A percentile compares a stretch with the other conserved stretches of the same genome.
These are phyloP conservation scores for Phytopythium montanum DNA, from an alignment of 352 stramenopile species.

Conservation along the genomic window DNA sequence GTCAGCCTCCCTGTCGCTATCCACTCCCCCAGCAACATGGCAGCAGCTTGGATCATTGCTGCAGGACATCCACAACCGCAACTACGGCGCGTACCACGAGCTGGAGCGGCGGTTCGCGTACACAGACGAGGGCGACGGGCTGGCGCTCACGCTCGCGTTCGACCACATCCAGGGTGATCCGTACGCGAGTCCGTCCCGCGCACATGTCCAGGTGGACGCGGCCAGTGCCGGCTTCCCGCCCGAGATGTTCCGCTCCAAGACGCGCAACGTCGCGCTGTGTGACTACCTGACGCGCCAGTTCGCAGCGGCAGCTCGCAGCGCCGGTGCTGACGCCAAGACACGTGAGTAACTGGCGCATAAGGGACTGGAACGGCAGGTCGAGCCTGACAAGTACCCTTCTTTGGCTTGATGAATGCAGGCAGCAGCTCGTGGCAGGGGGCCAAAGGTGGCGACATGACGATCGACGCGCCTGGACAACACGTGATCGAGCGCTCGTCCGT, in stretches of 20 bases:
- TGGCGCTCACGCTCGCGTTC: slow-evolving; percentile 86
- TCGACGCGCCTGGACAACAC: slow-evolving; percentile 91
- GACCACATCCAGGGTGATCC: slow-evolving; percentile 94
- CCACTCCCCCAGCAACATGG: slow-evolving; percentile 33
- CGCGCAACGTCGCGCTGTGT: slow-evolving; percentile 80
- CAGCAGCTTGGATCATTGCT: slow-evolving; percentile 40
- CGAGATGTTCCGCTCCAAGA: slow-evolving; percentile 72
- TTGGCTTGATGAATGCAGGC: slow-evolving; percentile 4
- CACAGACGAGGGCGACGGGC: slow-evolving; percentile 9
- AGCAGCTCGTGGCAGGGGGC: slow-evolving; percentile 81
- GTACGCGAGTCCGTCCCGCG: slow-evolving; percentile 93
- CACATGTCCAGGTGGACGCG: slow-evolving; percentile 83
- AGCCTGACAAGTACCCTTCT: background rate
- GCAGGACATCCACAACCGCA: slow-evolving; percentile 58
- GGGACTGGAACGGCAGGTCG: too few relatives aligned
- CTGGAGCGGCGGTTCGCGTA: slow-evolving; percentile 58
- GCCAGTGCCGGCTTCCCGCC: slow-evolving; percentile 76
- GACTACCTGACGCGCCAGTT: slow-evolving; percentile 91
- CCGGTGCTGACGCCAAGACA: slow-evolving; percentile 63
- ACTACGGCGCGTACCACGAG: slow-evolving; percentile 85
- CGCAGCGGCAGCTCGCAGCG: slow-evolving; percentile 44
- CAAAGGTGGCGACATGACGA: slow-evolving; percentile 94
- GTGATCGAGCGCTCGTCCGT: slow-evolving; percentile 93
- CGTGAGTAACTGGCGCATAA: too few relatives aligned
- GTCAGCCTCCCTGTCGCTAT: slow-evolving; percentile 1